A percentile compares a stretch with the other conserved stretches of the same genome.
Evolutionary conservation across 805 yeast species (phyloP).

Genomic region (Candida endomychidarum): DNA sequence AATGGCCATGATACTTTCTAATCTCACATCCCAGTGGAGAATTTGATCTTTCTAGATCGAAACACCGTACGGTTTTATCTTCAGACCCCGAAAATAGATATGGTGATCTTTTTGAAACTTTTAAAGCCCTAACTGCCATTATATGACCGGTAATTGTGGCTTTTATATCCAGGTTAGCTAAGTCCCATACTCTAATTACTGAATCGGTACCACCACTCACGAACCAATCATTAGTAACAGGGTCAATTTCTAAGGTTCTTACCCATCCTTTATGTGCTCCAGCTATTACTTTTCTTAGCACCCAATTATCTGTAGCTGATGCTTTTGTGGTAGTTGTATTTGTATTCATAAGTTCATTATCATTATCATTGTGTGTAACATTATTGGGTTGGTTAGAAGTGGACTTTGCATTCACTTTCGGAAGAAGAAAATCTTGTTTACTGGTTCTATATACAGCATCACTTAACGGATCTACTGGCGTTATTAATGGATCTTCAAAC

Average conservation of each 20-base stretch:
- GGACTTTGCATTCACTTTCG: neutral
- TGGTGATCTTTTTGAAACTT: slow-evolving; percentile 73
- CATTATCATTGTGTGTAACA: neutral
- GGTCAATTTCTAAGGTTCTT: slow-evolving; percentile 76
- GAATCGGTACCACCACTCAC: slow-evolving; percentile 89
- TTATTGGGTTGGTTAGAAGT: neutral
- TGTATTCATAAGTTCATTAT: too few species aligned
- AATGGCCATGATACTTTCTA: slow-evolving; percentile 91
- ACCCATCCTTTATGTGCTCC: slow-evolving; percentile 94
- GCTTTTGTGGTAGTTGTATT: neutral
- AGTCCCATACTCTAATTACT: slow-evolving; percentile 89
- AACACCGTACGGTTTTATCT: slow-evolving; percentile 88
- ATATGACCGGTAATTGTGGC: slow-evolving; percentile 87
- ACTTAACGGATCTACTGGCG: slow-evolving; percentile 31
- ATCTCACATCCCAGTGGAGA: slow-evolving; percentile 52
- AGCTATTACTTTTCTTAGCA: slow-evolving; percentile 65
- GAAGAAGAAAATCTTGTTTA: slow-evolving; percentile 25
- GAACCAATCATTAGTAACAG: slow-evolving; percentile 80
- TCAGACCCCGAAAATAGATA: slow-evolving; percentile 91
- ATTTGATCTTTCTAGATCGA: slow-evolving; percentile 90
- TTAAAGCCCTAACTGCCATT: slow-evolving; percentile 81
- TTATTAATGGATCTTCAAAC: slow-evolving; percentile 16
- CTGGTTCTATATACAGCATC: slow-evolving; percentile 31
- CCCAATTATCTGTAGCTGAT: slow-evolving; percentile 30
- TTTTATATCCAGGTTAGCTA: slow-evolving; percentile 66